Evolutionary conservation across 768 basidiomycete genomes (phyloP), one percentile per base, ranked within the genome.

Genomic region (Suillus plorans): DNA sequence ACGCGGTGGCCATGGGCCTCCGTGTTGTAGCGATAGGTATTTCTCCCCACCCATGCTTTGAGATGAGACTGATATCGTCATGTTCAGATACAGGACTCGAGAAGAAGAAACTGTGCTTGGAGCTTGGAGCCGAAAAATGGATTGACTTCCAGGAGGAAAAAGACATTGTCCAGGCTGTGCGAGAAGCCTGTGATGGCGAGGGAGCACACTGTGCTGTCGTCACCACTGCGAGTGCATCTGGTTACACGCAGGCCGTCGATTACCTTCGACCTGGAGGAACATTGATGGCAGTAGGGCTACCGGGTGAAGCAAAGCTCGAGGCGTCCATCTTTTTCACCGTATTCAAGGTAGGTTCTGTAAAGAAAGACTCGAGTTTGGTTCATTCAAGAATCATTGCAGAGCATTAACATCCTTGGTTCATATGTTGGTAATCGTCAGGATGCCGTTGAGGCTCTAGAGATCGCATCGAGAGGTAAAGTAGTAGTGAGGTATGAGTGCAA

Each of bases 271-370:
- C 82, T 4, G 86, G 86, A 39, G 91, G 92, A 13, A 86, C 83
- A 5, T 80, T 95, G 62, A 90, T 95, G 82, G 89, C 84, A 20
- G 91, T 95, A 58, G 92, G 93, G 31, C 78, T 95, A 1, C 92
- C 92, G 2, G 81, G 75, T 1, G 80, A 85, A 37, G 87, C 87
- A 1, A 82, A 75, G 10, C 76, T 92, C 6, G 79, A 80, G 28
- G 85, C 87, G 0, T 84, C 85, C 34, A 89, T 91, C 68, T 91
- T 91, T 80, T 91, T 84, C 79, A 90, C 86, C 1, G 89, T 89
- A 12, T 78, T 81, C 71, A 89, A 89, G 79, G 83, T 82, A 58
- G 8, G 69, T 39, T 64, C 70, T 4, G 65, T 77, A 18, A 58
- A 80, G 47, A 73, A 82, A 59, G 4, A 64, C 62, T 39, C 63